Percentiles rank a stretch among this genome's conserved stretches.
Evolutionary conservation across 192 early-diverging fungal species (phyloP).

Genomic region (Diversispora eburnea): DNA sequence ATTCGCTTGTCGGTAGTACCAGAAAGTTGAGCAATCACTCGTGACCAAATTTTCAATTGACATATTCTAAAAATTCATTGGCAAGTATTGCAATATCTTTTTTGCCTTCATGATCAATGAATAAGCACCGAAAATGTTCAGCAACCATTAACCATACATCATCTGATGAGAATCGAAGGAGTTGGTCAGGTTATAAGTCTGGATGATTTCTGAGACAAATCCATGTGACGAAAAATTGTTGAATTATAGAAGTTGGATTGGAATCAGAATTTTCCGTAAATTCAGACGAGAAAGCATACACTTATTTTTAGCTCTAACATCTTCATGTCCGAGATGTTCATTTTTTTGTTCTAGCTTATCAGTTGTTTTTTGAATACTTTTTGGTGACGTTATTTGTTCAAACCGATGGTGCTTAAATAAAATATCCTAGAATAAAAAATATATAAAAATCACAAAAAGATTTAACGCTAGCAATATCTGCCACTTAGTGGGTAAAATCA

Average conservation of each 20-base stretch:
- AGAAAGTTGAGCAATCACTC: background rate
- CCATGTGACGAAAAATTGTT: background rate
- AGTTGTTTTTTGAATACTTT: too few species aligned
- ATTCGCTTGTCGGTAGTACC: background rate
- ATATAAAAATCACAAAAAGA: too few species aligned
- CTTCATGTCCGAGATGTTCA: background rate
- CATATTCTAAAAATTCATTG: background rate
- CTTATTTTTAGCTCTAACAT: background rate
- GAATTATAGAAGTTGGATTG: background rate
- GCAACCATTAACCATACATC: conserved; percentile 25
- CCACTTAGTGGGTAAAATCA: too few species aligned
- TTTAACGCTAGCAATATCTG: too few species aligned
- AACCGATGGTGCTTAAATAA: too few species aligned
- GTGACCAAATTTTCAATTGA: background rate
- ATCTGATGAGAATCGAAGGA: conserved; percentile 21
- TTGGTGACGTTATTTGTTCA: too few species aligned
- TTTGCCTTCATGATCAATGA: conserved; percentile 16
- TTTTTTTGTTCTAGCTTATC: too few species aligned
- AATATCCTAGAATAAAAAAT: too few species aligned
- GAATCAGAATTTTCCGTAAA: background rate
- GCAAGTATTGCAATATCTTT: background rate
- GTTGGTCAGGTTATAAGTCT: conserved; percentile 23
- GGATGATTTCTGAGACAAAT: conserved; percentile 1
- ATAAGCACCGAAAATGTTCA: conserved; percentile 7
- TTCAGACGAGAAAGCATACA: background rate